Evolutionary conservation across 345 rosid genomes (phyloP).

Genomic region (Boechera retrofracta): DNA sequence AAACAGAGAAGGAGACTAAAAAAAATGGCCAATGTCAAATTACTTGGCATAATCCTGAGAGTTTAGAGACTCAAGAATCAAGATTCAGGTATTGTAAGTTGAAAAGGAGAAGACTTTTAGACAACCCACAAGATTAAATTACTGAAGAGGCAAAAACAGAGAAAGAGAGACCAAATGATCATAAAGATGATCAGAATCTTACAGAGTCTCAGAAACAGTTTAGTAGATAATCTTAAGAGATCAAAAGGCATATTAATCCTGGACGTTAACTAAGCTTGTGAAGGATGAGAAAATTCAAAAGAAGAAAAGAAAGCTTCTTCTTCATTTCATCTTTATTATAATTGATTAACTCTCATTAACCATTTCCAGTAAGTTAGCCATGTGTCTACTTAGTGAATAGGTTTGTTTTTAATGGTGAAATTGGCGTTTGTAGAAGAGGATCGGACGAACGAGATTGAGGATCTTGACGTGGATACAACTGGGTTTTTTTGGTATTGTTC

Average conservation of each 20-base stretch:
- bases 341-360: constrained; percentile 5
- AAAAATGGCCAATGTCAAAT: background rate
- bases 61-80: background rate
- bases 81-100: background rate
- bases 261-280: constrained; percentile 12
- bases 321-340: background rate
- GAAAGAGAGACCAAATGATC: background rate
- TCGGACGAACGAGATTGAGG: constrained; percentile 33
- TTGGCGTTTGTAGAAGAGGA: constrained; percentile 11
- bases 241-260: constrained; percentile 7
- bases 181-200: background rate
- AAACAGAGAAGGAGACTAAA: constrained; percentile 9
- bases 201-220: constrained; percentile 7
- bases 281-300: no score
- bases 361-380: constrained; percentile 9
- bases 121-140: background rate
- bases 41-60: background rate
- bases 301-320: background rate
- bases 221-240: background rate
- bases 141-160: constrained; percentile 19
- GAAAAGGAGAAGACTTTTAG: background rate
- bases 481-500: constrained; percentile 13
- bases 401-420: constrained; percentile 8
- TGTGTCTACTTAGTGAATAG: constrained; percentile 19
- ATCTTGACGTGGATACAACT: constrained; percentile 36